Evolutionary conservation across 495 filamentous ascomycete species (phyloP).

Genomic region (Talaromyces nanjingensis): DNA sequence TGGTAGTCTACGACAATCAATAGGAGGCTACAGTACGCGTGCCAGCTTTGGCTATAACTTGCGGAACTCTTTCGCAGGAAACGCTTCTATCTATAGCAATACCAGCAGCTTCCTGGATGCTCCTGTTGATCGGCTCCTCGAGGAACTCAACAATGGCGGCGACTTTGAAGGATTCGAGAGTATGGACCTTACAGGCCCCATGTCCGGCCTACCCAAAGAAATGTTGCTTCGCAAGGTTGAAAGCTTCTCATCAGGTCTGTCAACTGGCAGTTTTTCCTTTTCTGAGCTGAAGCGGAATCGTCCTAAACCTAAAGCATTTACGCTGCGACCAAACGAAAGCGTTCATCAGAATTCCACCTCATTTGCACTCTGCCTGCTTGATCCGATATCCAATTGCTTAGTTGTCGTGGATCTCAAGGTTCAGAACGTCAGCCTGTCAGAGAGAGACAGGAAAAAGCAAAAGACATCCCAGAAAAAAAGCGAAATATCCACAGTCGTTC

Average conservation of each 20-base stretch:
- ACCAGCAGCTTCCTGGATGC: constrained; percentile 54
- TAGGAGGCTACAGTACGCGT: constrained; percentile 60
- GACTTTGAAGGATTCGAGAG: constrained; percentile 62
- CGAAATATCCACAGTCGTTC: constrained; percentile 30
- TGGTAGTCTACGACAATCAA: constrained; percentile 63
- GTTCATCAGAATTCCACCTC: constrained; percentile 20
- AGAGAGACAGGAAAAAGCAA: constrained; percentile 23
- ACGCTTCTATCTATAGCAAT: constrained; percentile 34
- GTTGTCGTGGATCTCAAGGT: constrained; percentile 57
- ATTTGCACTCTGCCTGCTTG: constrained; percentile 62
- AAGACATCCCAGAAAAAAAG: constrained; percentile 17
- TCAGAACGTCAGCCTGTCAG: constrained; percentile 26
- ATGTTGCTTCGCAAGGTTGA: constrained; percentile 67
- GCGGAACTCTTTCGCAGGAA: constrained; percentile 30
- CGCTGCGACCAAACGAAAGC: constrained; percentile 51
- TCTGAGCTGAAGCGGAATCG: constrained; percentile 38
- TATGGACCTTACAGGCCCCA: constrained; percentile 64
- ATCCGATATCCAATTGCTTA: constrained; percentile 56
- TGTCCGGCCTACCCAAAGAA: constrained; percentile 65
- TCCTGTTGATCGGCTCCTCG: constrained; percentile 64
- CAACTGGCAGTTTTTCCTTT: constrained; percentile 32
- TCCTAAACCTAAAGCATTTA: constrained; percentile 54
- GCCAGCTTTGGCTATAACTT: constrained; percentile 50
- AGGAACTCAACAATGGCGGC: constrained; percentile 58
- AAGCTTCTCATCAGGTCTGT: constrained; percentile 57